phyloP scores from a whole-genome alignment of 2,329 filamentous ascomycete species.

The Hypoxylon sp. region DNA sequence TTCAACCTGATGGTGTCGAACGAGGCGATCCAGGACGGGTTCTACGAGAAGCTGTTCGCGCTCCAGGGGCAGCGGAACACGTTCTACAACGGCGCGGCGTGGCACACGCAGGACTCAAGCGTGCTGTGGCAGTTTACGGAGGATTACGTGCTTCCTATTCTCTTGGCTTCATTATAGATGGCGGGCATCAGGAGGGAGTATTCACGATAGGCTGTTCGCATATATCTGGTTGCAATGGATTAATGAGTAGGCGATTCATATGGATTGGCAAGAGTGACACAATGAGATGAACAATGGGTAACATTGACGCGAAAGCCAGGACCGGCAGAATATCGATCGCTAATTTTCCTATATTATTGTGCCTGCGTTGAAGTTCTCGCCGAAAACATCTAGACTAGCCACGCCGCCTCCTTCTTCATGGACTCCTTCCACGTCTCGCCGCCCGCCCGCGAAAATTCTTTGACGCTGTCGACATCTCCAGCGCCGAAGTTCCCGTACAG shows the following conservation, averaged over 20 bases:
- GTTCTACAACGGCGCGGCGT: conserved; percentile 30
- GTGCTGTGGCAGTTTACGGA: conserved; percentile 29
- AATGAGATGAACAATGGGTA: neutral
- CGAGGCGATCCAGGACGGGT: conserved; percentile 24
- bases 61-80: conserved; percentile 29
- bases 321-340: neutral
- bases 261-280: neutral
- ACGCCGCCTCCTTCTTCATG: conserved; percentile 54
- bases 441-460: conserved; percentile 60
- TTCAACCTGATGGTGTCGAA: conserved; percentile 37
- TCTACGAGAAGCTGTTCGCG: conserved; percentile 17
- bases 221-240: neutral
- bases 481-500: conserved; percentile 69
- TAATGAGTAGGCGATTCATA: neutral
- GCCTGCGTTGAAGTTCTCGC: neutral
- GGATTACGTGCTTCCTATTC: conserved; percentile 21
- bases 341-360: too few relatives aligned
- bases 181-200: neutral
- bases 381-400: conserved; percentile 52
- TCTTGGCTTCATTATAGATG: conserved; percentile 9
- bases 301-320: neutral
- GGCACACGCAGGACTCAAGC: conserved; percentile 26
- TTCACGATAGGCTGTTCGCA: neutral
- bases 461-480: conserved; percentile 61
- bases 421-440: conserved; percentile 61